phyloP scores from a whole-genome alignment of 257 asterid genomes.

The Coffea eugenioides region DNA sequence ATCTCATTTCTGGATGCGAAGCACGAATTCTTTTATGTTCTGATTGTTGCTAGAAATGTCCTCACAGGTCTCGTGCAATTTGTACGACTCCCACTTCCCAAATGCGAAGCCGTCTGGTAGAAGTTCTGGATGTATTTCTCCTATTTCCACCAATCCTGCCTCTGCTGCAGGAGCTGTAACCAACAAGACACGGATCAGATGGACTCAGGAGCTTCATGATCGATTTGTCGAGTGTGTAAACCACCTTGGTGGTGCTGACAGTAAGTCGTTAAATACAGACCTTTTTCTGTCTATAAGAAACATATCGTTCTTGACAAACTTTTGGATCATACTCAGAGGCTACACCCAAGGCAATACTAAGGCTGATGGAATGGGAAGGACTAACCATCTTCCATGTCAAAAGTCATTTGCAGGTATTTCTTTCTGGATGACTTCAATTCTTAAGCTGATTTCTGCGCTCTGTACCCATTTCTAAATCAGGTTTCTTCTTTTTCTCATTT shows the following conservation, averaged over 20 bases:
- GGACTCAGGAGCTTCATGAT: constrained; percentile 92
- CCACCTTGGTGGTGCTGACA: constrained; percentile 83
- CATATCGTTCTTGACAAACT: constrained; percentile 8
- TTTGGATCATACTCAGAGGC: constrained; percentile 51
- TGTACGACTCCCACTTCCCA: constrained; percentile 32
- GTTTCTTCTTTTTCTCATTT: neutral
- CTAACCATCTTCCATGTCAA: constrained; percentile 89
- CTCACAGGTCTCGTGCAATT: constrained; percentile 38
- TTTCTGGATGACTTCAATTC: neutral
- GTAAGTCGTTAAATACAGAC: constrained; percentile 42
- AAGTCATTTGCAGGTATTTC: constrained; percentile 86
- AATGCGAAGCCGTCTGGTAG: constrained; percentile 28
- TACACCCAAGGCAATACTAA: constrained; percentile 87
- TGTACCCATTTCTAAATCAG: neutral
- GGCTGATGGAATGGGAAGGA: constrained; percentile 78
- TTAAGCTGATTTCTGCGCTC: constrained; percentile 3
- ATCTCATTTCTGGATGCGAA: neutral
- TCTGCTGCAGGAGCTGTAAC: constrained; percentile 34
- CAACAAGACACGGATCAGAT: constrained; percentile 67
- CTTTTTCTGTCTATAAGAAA: neutral
- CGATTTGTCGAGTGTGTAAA: constrained; percentile 76
- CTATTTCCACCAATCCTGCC: constrained; percentile 24
- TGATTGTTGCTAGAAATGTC: neutral
- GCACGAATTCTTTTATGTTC: neutral
- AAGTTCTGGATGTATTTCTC: constrained; percentile 28